Base-by-base conservation (phyloP, 2,329 filamentous ascomycete species). In the Sporothrix luriei region DNA sequence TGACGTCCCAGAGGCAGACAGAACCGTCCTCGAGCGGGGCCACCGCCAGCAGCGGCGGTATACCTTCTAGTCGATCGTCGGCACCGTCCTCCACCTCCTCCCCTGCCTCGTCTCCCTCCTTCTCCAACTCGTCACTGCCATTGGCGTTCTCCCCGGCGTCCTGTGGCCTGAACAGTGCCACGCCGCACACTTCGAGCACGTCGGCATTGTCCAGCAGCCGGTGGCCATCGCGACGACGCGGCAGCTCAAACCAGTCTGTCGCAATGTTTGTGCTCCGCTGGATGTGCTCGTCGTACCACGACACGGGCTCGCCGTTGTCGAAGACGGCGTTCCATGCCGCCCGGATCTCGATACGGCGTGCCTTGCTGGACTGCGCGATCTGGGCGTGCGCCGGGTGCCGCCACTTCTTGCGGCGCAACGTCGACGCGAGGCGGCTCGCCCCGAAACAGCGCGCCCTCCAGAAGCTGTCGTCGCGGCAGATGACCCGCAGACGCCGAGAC, bases 231-330 rank as follows among this genome's bases (percentile, higher is more conserved):
- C 75, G 76, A 51, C 82, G 76, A 11, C 79, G 79, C 10, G 90
- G 88, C 68, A 87, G 84, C 76, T 93, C 85, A 54, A 96, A 83
- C 94, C 94, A 97, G 74, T 86, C 90, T 68, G 93, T 82, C 16
- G 84, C 84, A n/a, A 93, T 84, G 0, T 90, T 88, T 0, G 88
- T 93, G 78, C 94, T 85, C 46, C 94, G 86, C 68, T 94, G 92
- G 72, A 96, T 90, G 76, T 93, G 97, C 78, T 97, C 94, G 69
- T 91, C 86, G 78, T 97, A 97, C 90, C 93, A 97, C 64, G 91
- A 88, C 24, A 94, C 84, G 52, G 82, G 83, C 79, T 97, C 93
- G 4, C 80, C 81, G 0, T 51, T 51, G 24, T 88, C 86, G 73
- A 90, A 93, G 0, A 87, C 87, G 0, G 92, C 92, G 74, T 97